phyloP scores from a whole-genome alignment of 305 asterid genomes.

The Fraxinus greggii region DNA sequence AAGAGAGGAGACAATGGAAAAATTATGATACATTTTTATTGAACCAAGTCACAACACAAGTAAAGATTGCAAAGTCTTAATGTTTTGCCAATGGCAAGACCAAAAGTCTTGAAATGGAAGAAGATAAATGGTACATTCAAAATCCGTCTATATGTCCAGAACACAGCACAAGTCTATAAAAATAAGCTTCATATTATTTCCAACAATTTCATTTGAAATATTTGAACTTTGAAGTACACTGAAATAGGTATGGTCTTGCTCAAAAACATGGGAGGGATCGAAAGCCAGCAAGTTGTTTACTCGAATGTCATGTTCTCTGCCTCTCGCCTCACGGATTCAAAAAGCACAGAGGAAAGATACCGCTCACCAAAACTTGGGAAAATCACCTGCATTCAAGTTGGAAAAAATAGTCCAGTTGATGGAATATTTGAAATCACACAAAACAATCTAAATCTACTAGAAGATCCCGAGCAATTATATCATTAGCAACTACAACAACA shows the following conservation, averaged over 20 bases:
- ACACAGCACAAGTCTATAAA: not conserved
- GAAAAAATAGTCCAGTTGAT: not conserved
- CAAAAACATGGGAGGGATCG: not conserved
- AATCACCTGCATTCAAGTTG: slow-evolving; percentile 32
- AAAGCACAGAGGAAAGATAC: slow-evolving; percentile 47
- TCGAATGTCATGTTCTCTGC: slow-evolving; percentile 53
- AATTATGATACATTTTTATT: too few relatives aligned
- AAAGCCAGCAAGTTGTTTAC: not conserved
- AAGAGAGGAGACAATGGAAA: too few relatives aligned
- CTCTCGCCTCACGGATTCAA: slow-evolving; percentile 44
- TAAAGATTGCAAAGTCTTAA: not conserved
- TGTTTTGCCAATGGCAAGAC: not conserved
- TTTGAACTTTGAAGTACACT: not conserved
- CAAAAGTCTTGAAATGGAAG: not conserved
- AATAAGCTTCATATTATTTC: not conserved
- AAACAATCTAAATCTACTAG: not conserved
- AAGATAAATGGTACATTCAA: not conserved
- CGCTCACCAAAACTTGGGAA: slow-evolving; percentile 59
- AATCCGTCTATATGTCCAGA: not conserved
- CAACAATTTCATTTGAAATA: not conserved
- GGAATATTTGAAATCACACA: not conserved
- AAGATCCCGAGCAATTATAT: not conserved
- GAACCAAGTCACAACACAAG: not conserved
- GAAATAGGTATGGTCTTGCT: not conserved
- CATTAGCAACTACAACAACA: not conserved